Evolutionary conservation across 1,139 yeast species (phyloP).

Genomic region (Magnusiomyces suaveolens): DNA sequence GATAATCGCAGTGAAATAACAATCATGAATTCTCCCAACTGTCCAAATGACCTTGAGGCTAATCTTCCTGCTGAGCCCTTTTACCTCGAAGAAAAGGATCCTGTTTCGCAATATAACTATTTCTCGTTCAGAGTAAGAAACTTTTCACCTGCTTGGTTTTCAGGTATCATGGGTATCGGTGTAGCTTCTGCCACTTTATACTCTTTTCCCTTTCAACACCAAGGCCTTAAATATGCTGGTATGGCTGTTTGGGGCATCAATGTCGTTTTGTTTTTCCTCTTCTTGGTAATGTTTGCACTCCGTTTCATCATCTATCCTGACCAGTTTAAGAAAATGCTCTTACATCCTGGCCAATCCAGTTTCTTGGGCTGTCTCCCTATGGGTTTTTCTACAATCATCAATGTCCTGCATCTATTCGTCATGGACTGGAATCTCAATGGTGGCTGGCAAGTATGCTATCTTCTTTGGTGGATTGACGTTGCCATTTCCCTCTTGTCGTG

Average conservation of each 20-base stretch:
- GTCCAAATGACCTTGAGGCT: neutral
- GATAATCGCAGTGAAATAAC: neutral
- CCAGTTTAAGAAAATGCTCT: conserved; percentile 33
- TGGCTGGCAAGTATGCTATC: conserved; percentile 40
- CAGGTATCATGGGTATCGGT: conserved; percentile 79
- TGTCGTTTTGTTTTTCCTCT: conserved; percentile 38
- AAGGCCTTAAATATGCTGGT: conserved; percentile 45
- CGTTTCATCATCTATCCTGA: conserved; percentile 35
- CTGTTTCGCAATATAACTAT: neutral
- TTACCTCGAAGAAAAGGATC: neutral
- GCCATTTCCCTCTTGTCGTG: conserved; percentile 35
- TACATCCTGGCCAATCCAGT: conserved; percentile 43
- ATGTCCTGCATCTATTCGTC: conserved; percentile 38
- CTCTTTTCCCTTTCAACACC: conserved; percentile 47
- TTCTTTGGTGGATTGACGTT: conserved; percentile 63
- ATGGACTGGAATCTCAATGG: conserved; percentile 26
- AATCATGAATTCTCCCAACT: neutral
- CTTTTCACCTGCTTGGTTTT: conserved; percentile 41
- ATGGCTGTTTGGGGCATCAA: conserved; percentile 50
- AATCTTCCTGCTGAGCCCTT: neutral
- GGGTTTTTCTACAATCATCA: conserved; percentile 63
- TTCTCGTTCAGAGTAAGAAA: conserved; percentile 6
- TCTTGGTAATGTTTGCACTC: conserved; percentile 35
- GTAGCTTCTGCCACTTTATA: conserved; percentile 53
- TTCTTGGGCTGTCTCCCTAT: conserved; percentile 72